A percentile compares a stretch with the other conserved stretches of the same genome.
phyloP scores from a whole-genome alignment of 2,329 filamentous ascomycete genomes.

The Didymella segeticola region DNA sequence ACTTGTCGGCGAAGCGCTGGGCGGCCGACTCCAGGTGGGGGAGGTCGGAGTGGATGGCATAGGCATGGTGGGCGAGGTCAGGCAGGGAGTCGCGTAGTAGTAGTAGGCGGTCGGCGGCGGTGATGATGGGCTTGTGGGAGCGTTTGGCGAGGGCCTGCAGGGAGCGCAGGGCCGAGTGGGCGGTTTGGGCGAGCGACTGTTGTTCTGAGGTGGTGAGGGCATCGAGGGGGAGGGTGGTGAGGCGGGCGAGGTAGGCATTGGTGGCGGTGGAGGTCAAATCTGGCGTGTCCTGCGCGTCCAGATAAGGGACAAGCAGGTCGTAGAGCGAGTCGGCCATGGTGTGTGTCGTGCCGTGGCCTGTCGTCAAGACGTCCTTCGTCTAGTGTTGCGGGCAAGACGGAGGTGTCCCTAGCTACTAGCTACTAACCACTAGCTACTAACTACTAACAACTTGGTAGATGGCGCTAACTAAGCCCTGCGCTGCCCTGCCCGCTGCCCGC shows the following conservation, averaged over 20 bases:
- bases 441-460: too few species aligned
- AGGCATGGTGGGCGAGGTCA: slow-evolving; percentile 68
- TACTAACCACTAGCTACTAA: too few species aligned
- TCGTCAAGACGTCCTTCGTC: too few species aligned
- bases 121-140: slow-evolving; percentile 83
- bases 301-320: slow-evolving; percentile 72
- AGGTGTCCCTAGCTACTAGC: too few species aligned
- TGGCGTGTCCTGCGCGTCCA: slow-evolving; percentile 53
- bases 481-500: too few species aligned
- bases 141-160: slow-evolving; percentile 88
- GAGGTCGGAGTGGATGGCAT: slow-evolving; percentile 72
- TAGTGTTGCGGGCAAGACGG: slow-evolving; percentile 24
- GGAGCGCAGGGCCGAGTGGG: slow-evolving; percentile 80
- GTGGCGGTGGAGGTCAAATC: too few species aligned
- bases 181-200: slow-evolving; percentile 78
- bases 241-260: slow-evolving; percentile 74
- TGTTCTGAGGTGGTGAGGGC: slow-evolving; percentile 78
- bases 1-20: slow-evolving; percentile 80
- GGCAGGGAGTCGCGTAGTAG: slow-evolving; percentile 77
- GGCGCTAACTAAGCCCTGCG: slow-evolving; percentile 15
- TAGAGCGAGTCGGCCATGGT: slow-evolving; percentile 68
- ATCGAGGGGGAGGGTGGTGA: slow-evolving; percentile 78
- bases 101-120: slow-evolving; percentile 79
- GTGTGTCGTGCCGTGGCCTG: too few species aligned
- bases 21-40: slow-evolving; percentile 81